Conservation (phyloP, 495 filamentous ascomycete species). For the Wilcoxina mikolae region DNA sequence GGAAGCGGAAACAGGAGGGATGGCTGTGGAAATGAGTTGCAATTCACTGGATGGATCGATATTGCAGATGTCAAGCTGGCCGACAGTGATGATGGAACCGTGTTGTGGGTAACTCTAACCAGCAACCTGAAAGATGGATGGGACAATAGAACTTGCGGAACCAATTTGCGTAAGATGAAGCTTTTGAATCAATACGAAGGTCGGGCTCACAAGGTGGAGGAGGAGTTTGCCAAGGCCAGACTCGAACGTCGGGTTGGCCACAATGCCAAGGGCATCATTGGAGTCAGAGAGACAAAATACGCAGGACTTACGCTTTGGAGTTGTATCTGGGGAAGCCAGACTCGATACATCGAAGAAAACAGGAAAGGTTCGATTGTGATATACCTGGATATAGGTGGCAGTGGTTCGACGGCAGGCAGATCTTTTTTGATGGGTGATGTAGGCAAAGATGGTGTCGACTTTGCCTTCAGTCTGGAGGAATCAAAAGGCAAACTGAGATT, state of each 20-base stretch:
- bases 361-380: constrained; percentile 18
- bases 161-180: constrained; percentile 44
- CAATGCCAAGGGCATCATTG: constrained; percentile 33
- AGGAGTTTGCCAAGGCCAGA: constrained; percentile 74
- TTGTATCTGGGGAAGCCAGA: constrained; percentile 24
- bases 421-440: constrained; percentile 33
- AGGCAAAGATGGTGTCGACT: constrained; percentile 55
- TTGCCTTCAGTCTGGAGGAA: constrained; percentile 40
- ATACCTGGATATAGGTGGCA: constrained; percentile 20
- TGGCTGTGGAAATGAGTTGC: constrained; percentile 41
- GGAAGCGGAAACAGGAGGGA: constrained; percentile 27
- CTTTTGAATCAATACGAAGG: constrained; percentile 67
- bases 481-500: constrained; percentile 19
- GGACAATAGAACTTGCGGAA: constrained; percentile 37
- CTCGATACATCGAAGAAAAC: constrained; percentile 11
- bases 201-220: constrained; percentile 57
- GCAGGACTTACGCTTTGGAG: constrained; percentile 24
- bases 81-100: constrained; percentile 56
- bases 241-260: constrained; percentile 68
- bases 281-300: constrained; percentile 19
- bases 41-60: constrained; percentile 55
- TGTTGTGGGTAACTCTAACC: constrained; percentile 55
- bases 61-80: constrained; percentile 60
- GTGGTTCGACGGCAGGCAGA: constrained; percentile 9
- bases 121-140: constrained; percentile 42